Evolutionary conservation across 139 green algal species (phyloP).

Genomic region (Chlorella vulgaris): DNA sequence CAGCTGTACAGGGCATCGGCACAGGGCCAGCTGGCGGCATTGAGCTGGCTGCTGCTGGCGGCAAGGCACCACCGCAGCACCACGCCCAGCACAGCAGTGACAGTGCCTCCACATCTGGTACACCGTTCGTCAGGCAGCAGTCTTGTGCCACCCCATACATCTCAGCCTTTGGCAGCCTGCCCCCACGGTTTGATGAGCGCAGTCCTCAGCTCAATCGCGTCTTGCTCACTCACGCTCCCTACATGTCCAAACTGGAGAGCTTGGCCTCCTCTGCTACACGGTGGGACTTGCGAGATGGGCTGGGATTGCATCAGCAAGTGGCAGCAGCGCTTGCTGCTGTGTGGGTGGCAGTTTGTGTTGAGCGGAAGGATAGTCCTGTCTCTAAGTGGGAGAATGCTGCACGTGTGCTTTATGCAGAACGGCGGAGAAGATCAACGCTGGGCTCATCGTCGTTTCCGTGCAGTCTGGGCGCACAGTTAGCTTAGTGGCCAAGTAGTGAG

Average conservation of each 20-base stretch:
- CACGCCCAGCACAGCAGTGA: background rate
- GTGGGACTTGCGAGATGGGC: background rate
- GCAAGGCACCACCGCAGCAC: background rate
- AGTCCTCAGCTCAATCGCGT: background rate
- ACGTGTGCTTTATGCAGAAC: no score
- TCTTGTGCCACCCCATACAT: background rate
- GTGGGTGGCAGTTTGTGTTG: no score
- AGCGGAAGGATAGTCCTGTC: no score
- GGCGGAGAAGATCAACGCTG: conserved; percentile 83
- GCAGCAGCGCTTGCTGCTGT: no score
- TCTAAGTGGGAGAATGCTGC: no score
- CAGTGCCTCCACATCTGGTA: background rate
- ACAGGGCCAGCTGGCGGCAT: conserved; percentile 81
- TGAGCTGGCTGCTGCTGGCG: conserved; percentile 54
- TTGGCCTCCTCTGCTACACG: conserved; percentile 85
- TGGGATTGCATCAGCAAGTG: background rate
- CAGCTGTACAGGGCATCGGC: conserved; percentile 76
- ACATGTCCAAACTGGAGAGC: conserved; percentile 60
- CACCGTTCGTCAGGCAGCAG: background rate
- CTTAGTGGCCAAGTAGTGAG: conserved; percentile 84
- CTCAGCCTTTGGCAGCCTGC: conserved; percentile 6
- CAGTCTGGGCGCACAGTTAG: conserved; percentile 78
- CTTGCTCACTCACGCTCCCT: conserved; percentile 10
- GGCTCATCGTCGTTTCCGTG: conserved; percentile 87
- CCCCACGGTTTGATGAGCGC: background rate